Evolutionary conservation across 176 grass and related monocot species (phyloP).

Genomic region (Elymus sibiricus): DNA sequence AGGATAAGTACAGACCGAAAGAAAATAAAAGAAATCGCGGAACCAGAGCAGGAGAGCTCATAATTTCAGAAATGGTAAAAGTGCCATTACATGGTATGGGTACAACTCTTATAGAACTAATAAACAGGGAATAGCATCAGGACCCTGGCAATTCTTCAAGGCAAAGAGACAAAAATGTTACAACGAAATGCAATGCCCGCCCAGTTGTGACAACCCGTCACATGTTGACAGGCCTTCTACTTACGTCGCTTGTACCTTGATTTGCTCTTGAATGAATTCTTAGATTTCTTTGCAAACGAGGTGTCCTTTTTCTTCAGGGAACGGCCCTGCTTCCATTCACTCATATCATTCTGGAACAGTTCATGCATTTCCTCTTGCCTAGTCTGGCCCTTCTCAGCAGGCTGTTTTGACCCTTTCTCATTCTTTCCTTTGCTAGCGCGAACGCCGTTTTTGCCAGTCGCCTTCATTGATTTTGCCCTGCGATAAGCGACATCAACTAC

Average conservation of each 20-base stretch:
- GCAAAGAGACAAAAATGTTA: conserved; percentile 7
- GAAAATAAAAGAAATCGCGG: too few relatives aligned
- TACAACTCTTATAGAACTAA: background rate
- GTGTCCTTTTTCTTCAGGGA: conserved; percentile 46
- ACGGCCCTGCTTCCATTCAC: conserved; percentile 68
- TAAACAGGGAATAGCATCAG: background rate
- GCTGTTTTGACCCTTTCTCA: conserved; percentile 45
- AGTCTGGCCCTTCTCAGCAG: conserved; percentile 39
- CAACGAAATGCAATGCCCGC: background rate
- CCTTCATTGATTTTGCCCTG: conserved; percentile 79
- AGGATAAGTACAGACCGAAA: too few relatives aligned
- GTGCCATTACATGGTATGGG: background rate
- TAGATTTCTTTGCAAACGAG: conserved; percentile 48
- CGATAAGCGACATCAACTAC: conserved; percentile 81
- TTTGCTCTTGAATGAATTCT: conserved; percentile 96
- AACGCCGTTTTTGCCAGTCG: conserved; percentile 40
- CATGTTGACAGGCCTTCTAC: conserved; percentile 22
- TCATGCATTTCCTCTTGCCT: conserved; percentile 92
- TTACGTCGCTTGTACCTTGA: conserved; percentile 64
- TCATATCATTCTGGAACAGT: conserved; percentile 91
- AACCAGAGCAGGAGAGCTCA: too few relatives aligned
- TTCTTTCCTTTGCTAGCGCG: conserved; percentile 45
- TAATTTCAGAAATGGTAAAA: background rate
- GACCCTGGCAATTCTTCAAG: background rate
- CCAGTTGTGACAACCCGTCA: background rate